Base-by-base conservation (phyloP, 2,329 filamentous ascomycete species). In the Phialophora verrucosa region DNA sequence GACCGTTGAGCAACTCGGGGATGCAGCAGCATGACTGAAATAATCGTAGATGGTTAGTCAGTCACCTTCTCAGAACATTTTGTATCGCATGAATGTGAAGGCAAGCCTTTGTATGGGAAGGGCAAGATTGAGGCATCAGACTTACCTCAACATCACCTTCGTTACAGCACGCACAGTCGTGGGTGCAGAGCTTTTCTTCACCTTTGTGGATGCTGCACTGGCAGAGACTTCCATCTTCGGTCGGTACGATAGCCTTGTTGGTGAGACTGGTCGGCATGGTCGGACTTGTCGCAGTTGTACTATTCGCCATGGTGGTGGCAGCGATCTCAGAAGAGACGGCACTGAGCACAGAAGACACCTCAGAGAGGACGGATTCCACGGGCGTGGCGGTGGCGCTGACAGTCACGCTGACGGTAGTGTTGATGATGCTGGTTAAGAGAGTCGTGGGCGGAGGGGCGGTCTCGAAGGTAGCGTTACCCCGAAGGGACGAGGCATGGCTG, bases 101-200 rank as follows among this genome's bases (percentile, higher is more conserved):
- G 31, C 31, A 31, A 35, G 47, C 20, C 20, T 8, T 27, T 27
- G 47, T 8, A 27, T 27, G 23, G 20, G n/a, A 8, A 50, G 23
- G 20, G 25, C 47, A 27, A 35, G 32, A 10, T 35, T 12, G 12
- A 11, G 47, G 4, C n/a, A 12, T 17, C 25, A 23, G 11, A 58
- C 32, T 20, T 31, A 58, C 55, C 25, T 58, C 35, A 1, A 27
- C 1, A 17, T 25, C 55, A 20, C 35, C 35, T 8, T 27, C 31
- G 11, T 17, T 27, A 29, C 55, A 58, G 23, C 55, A 58, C 8
- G 47, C 55, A n/a, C 55, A 58, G 35, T 44, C 35, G 6, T 11
- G 35, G 17, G 3, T 17, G 55, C 55, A 58, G 4, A 12, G 23
- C 25, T 42, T 29, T 4, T 44, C 55, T 2, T 58, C 32, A 29